Percentiles rank a stretch among this genome's conserved stretches.
These are phyloP conservation scores for Asterella californica DNA, from an alignment of 225 moss, liverwort and hornwort species.

Conservation along the genomic window DNA sequence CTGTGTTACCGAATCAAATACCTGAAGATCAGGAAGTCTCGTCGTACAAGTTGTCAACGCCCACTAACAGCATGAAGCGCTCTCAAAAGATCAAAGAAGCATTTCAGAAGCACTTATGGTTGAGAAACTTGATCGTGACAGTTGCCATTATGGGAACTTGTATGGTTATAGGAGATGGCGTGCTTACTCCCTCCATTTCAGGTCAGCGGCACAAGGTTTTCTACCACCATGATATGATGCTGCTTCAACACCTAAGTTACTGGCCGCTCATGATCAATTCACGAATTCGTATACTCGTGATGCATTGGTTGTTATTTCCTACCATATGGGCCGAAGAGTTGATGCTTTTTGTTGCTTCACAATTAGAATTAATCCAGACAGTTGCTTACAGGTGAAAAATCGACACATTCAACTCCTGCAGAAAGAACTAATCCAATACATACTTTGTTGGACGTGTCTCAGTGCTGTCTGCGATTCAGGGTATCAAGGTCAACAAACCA, in stretches of 20 bases:
- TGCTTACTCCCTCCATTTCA: constrained; percentile 81
- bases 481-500: constrained; percentile 56
- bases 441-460: background rate
- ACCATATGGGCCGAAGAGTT: too few species aligned
- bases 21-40: constrained; percentile 66
- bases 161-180: constrained; percentile 76
- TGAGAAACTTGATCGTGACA: constrained; percentile 48
- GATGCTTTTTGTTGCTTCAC: too few species aligned
- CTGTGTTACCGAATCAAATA: constrained; percentile 42
- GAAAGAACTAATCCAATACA: background rate
- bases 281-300: background rate
- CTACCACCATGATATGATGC: background rate
- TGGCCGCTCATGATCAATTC: background rate
- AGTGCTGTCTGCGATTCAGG: constrained; percentile 72
- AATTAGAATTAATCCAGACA: too few species aligned
- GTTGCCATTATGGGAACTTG: constrained; percentile 65
- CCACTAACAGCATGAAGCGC: constrained; percentile 27
- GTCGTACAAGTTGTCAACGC: constrained; percentile 48
- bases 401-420: background rate
- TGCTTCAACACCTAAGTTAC: background rate
- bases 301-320: background rate
- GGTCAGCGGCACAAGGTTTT: constrained; percentile 33
- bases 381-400: too few species aligned
- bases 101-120: constrained; percentile 41
- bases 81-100: constrained; percentile 48